Conservation (phyloP, 2,329 filamentous ascomycete species). For the Claviceps maximensis region DNA sequence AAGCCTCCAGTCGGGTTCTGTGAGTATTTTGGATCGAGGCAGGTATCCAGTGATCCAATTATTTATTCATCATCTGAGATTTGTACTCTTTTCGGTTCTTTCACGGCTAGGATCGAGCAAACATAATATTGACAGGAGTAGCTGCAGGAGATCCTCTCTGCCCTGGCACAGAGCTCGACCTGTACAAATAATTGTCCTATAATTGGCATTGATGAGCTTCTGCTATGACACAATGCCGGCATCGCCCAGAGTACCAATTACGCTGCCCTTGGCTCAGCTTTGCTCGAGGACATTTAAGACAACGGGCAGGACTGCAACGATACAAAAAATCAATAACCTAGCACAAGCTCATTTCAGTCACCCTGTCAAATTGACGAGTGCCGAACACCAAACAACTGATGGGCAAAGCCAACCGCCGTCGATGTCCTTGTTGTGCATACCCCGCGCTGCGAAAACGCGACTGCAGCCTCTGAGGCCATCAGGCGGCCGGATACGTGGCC, state of each 20-base stretch:
- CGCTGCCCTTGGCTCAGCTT: neutral
- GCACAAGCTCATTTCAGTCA: no score
- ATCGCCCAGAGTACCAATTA: neutral
- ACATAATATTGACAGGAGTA: neutral
- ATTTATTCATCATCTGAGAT: neutral
- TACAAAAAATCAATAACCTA: neutral
- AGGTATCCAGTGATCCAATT: neutral
- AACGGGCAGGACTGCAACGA: neutral
- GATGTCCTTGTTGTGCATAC: neutral
- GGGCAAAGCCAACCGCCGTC: slow-evolving; percentile 4
- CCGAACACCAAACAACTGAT: neutral
- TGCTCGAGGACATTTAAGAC: neutral
- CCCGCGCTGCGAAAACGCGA: slow-evolving; percentile 3
- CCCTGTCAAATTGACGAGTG: neutral
- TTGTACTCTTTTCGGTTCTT: neutral
- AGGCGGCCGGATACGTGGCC: slow-evolving; percentile 7
- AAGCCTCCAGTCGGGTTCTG: neutral
- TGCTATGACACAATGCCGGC: neutral
- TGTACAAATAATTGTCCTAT: neutral
- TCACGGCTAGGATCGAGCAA: neutral
- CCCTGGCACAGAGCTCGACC: neutral
- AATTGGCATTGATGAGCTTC: neutral
- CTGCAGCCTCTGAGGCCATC: slow-evolving; percentile 5
- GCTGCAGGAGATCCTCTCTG: neutral
- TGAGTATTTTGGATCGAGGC: neutral